phyloP scores from a whole-genome alignment of 345 rosid species.

The Geranium rotundifolium region DNA sequence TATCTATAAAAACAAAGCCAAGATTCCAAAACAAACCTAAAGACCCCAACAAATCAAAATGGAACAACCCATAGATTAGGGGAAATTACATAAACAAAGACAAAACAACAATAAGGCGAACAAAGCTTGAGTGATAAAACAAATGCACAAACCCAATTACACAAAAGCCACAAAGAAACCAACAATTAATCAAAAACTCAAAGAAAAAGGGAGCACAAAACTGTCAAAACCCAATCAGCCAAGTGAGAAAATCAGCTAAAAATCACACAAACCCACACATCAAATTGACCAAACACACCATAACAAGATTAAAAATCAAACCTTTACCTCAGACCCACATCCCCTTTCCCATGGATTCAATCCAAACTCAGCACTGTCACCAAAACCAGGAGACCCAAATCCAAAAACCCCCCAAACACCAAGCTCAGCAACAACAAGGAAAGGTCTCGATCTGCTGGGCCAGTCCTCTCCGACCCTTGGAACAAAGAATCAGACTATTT shows the following conservation, averaged over 20 bases:
- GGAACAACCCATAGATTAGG: neutral
- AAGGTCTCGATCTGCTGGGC: conserved; percentile 67
- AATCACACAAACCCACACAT: neutral
- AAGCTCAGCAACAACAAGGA: conserved; percentile 25
- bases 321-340: conserved; percentile 70
- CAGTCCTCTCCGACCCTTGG: conserved; percentile 29
- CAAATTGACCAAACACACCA: conserved; percentile 11
- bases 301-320: conserved; percentile 6
- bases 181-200: conserved; percentile 9
- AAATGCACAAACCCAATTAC: conserved; percentile 13
- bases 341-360: conserved; percentile 39
- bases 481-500: conserved; percentile 14
- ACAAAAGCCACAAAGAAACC: neutral
- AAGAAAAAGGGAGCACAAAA: neutral
- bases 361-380: conserved; percentile 8
- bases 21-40: neutral
- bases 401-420: conserved; percentile 11
- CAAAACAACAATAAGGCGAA: conserved; percentile 7
- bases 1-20: neutral
- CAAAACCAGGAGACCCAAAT: neutral
- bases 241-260: conserved; percentile 8
- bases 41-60: conserved; percentile 13
- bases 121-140: neutral
- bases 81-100: conserved; percentile 3
- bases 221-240: conserved; percentile 18